These are phyloP conservation scores for Sugiyamaella mastotermitis DNA, from an alignment of 805 yeast species.

Conservation along the genomic window DNA sequence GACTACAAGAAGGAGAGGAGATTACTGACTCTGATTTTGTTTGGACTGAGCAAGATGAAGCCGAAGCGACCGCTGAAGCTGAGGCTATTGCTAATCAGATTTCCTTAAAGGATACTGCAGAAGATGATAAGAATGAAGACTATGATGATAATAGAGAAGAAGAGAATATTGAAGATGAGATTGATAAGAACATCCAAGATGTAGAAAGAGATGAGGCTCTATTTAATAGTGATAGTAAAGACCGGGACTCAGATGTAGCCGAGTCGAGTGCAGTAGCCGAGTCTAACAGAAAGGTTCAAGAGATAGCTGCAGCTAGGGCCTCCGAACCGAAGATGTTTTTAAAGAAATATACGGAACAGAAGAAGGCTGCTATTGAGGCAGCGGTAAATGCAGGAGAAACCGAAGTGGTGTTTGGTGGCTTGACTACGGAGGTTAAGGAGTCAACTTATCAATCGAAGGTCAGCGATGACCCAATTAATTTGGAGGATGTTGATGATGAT, in stretches of 20 bases:
- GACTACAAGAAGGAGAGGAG: background rate
- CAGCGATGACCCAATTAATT: conserved; percentile 53
- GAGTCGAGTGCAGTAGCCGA: no score
- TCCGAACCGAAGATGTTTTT: conserved; percentile 8
- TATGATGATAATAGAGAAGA: conserved; percentile 13
- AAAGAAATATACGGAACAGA: conserved; percentile 9
- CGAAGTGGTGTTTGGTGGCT: no score
- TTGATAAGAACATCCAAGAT: background rate
- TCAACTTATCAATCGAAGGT: no score
- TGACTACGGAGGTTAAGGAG: background rate
- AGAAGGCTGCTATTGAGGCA: conserved; percentile 9
- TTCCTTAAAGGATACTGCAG: background rate
- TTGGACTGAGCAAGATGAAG: background rate
- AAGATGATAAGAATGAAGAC: background rate
- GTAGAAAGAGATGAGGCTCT: background rate
- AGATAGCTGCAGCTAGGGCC: no score
- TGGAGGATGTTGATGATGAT: conserved; percentile 79
- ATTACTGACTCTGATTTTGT: background rate
- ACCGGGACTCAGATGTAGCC: conserved; percentile 1
- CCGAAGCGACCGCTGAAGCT: background rate
- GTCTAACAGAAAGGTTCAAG: no score
- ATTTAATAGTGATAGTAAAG: conserved; percentile 2
- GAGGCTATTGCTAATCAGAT: background rate
- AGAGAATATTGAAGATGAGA: background rate
- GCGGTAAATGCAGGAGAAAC: conserved; percentile 10